These are phyloP conservation scores for Kitagawia praeruptora DNA, from an alignment of 129 eudicot genomes.

Conservation along the genomic window DNA sequence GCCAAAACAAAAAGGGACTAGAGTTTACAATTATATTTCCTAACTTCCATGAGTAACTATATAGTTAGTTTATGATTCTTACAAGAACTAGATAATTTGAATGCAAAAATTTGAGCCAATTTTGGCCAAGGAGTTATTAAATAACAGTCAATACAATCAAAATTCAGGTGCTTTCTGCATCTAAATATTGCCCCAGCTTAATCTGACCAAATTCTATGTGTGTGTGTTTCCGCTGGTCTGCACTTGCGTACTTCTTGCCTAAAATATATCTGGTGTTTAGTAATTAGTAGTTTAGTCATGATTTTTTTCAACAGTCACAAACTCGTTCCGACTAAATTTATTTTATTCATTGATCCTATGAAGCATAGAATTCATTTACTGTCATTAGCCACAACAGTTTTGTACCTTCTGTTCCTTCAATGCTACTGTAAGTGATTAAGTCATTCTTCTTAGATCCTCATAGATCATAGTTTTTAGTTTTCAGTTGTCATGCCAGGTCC, in stretches of 20 bases:
- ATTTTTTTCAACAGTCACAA: neutral
- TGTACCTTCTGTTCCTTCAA: neutral
- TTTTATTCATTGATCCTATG: neutral
- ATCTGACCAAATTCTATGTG: neutral
- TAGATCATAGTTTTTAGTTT: neutral
- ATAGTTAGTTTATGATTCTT: neutral
- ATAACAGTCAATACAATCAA: neutral
- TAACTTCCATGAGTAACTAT: neutral
- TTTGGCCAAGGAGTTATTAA: neutral
- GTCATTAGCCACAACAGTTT: neutral
- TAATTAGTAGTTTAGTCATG: neutral
- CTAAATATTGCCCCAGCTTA: neutral
- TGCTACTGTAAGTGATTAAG: neutral
- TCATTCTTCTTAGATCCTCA: neutral
- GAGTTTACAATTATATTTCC: neutral
- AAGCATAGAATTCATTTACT: no score
- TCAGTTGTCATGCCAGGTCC: neutral
- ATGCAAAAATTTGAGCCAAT: neutral
- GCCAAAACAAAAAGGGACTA: slow-evolving; percentile 13
- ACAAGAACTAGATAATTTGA: neutral
- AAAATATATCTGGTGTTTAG: neutral
- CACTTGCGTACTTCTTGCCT: neutral
- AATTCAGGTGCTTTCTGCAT: neutral
- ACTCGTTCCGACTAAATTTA: neutral
- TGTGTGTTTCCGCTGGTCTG: neutral